These are phyloP conservation scores for Boletus smithii DNA, from an alignment of 1,284 basidiomycete genomes.

Conservation along the genomic window DNA sequence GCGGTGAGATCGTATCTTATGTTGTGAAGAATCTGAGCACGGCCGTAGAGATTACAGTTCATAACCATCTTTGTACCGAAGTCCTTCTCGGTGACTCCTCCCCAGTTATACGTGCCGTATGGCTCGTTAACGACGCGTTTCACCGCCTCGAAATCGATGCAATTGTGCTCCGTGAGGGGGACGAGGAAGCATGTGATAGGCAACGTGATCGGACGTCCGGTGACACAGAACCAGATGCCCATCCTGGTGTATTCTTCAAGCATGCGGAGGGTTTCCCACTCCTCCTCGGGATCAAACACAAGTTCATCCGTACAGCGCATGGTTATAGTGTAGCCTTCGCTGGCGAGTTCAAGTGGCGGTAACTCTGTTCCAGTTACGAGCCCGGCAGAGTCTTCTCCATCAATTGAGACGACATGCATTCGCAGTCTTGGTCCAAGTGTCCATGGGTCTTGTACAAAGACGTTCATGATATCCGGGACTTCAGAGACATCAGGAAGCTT, in stretches of 20 bases:
- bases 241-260: constrained; percentile 62
- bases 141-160: constrained; percentile 58
- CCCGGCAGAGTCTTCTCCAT: constrained; percentile 48
- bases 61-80: constrained; percentile 49
- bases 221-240: constrained; percentile 62
- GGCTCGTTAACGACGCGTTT: constrained; percentile 46
- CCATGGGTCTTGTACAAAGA: constrained; percentile 64
- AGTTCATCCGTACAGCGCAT: constrained; percentile 41
- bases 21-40: constrained; percentile 51
- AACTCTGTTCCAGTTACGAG: constrained; percentile 61
- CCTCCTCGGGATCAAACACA: constrained; percentile 42
- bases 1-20: constrained; percentile 65
- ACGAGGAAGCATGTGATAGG: constrained; percentile 60
- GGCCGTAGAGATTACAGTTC: constrained; percentile 53
- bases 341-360: constrained; percentile 43
- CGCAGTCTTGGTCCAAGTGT: constrained; percentile 51
- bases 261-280: constrained; percentile 42
- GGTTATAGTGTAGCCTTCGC: constrained; percentile 36
- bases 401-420: constrained; percentile 56
- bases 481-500: constrained; percentile 40
- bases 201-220: constrained; percentile 48
- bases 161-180: constrained; percentile 47
- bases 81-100: constrained; percentile 43
- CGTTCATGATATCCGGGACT: constrained; percentile 53
- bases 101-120: constrained; percentile 54